Base-by-base conservation (phyloP, 2,329 filamentous ascomycete species). In the Stylonectria norvegica region DNA sequence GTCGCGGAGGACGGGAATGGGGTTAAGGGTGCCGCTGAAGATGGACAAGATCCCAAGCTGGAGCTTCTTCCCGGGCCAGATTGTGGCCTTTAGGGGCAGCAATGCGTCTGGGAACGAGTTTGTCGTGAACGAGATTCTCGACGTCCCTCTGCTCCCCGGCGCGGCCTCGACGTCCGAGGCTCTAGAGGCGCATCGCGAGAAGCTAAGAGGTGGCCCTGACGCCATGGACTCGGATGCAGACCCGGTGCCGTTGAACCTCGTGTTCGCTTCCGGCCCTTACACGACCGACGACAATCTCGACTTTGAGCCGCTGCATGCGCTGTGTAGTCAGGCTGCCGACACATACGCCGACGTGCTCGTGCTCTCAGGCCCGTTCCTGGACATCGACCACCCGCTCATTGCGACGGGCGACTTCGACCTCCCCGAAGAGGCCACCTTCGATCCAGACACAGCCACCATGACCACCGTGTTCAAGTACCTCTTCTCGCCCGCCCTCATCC, bases 1-100 rank as follows among this genome's bases (percentile, higher is more conserved):
- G 15, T 95, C 89, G 17, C 76, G 91, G 52, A 76, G 87, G 20
- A 87, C 81, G 53, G 93, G 93, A 23, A 87, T 85, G 49, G 93
- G 90, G 4, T 70, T 87, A 42, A 79, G 93, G 42, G 79, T 96
- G 20, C 86, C 89, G 4, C 66, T 98, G 14, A 87, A 88, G 49
- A 70, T 96, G 42, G 78, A 85, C 45, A 76, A 76, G 3, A 63
- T 95, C 1, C 68, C 73, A 20, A 49, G 76, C 2, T 93, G 85
- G 66, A 85, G 88, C 59, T 88, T 97, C 69, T 97, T 97, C 61
- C 93, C 91, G 0, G 93, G 93, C 5, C 90, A 97, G 60, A 89
- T 97, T 37, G 88, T 95, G 20, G 93, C 91, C 5, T 67, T 97
- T 19, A 78, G 78, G 46, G 93, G 93, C 6, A 89, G 82, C 53